Conservation (phyloP, 805 yeast species). For the Osmozyma mogii region DNA sequence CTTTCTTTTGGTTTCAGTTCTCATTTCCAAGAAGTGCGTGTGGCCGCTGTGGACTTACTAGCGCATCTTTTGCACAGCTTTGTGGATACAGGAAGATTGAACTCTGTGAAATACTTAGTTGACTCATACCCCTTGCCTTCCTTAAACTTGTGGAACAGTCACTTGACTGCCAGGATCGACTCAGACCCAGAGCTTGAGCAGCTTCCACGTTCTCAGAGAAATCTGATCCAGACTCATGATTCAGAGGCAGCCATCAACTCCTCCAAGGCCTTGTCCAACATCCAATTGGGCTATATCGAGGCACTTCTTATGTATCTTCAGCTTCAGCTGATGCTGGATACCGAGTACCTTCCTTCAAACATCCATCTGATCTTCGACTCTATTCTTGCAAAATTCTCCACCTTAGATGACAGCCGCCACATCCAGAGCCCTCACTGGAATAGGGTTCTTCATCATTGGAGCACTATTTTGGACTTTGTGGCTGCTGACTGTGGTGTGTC, state of each 20-base stretch:
- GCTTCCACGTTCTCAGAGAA: constrained; percentile 13
- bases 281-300: constrained; percentile 26
- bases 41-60: constrained; percentile 29
- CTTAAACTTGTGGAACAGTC: constrained; percentile 21
- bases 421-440: constrained; percentile 28
- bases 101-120: constrained; percentile 27
- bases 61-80: constrained; percentile 28
- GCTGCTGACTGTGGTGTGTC: constrained; percentile 30
- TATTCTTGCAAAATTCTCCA: constrained; percentile 24
- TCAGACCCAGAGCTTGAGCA: constrained; percentile 11
- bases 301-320: constrained; percentile 29
- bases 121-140: constrained; percentile 24
- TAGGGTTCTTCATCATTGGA: constrained; percentile 22
- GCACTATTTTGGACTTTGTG: constrained; percentile 20
- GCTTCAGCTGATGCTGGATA: constrained; percentile 32
- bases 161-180: constrained; percentile 15
- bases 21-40: constrained; percentile 26
- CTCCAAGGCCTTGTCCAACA: constrained; percentile 14
- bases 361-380: constrained; percentile 20
- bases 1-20: constrained; percentile 24
- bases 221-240: constrained; percentile 17
- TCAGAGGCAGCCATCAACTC: constrained; percentile 18
- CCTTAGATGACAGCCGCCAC: constrained; percentile 16
- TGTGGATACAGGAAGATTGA: constrained; percentile 31
- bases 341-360: constrained; percentile 26